These are phyloP conservation scores for Lachancea dasiensis DNA, from an alignment of 805 yeast species.

Conservation along the genomic window DNA sequence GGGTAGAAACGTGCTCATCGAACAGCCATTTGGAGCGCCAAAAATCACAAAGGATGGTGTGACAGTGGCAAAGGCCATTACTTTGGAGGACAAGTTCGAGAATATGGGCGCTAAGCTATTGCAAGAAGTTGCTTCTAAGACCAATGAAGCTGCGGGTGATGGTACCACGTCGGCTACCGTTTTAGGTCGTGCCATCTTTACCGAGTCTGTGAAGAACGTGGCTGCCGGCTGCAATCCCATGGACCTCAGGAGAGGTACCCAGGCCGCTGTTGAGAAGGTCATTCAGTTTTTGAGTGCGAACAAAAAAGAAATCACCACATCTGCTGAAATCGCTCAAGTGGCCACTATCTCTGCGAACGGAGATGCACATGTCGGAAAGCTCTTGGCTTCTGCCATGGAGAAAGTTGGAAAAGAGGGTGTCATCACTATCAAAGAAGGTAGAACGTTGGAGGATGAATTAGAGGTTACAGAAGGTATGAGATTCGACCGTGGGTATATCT, in stretches of 20 bases:
- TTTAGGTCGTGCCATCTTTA: slow-evolving; percentile 89
- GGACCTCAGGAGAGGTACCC: slow-evolving; percentile 96
- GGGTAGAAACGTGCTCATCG: slow-evolving; percentile 94
- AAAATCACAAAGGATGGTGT: slow-evolving; percentile 99
- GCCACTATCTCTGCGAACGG: slow-evolving; percentile 98
- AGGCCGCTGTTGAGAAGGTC: slow-evolving; percentile 92
- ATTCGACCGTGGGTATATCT: slow-evolving; percentile 94
- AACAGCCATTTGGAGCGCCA: slow-evolving; percentile 94
- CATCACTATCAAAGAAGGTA: slow-evolving; percentile 95
- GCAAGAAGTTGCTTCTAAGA: slow-evolving; percentile 95
- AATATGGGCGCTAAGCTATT: slow-evolving; percentile 92
- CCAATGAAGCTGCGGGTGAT: slow-evolving; percentile 97
- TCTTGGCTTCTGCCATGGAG: slow-evolving; percentile 94
- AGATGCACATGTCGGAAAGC: slow-evolving; percentile 82
- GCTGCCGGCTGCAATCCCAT: slow-evolving; percentile 99
- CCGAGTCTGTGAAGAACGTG: slow-evolving; percentile 92
- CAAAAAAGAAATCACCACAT: slow-evolving; percentile 89
- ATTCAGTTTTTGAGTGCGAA: slow-evolving; percentile 75
- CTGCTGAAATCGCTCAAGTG: slow-evolving; percentile 94
- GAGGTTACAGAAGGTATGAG: slow-evolving; percentile 98
- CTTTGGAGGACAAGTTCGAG: slow-evolving; percentile 83
- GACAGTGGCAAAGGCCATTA: slow-evolving; percentile 85
- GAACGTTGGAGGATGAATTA: slow-evolving; percentile 91
- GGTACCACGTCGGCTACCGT: slow-evolving; percentile 98
- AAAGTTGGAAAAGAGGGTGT: slow-evolving; percentile 99